Evolutionary conservation across 441 rosid species (phyloP), one percentile per base, ranked within the genome.

Genomic region (Pelargonium myrrhifolium): DNA sequence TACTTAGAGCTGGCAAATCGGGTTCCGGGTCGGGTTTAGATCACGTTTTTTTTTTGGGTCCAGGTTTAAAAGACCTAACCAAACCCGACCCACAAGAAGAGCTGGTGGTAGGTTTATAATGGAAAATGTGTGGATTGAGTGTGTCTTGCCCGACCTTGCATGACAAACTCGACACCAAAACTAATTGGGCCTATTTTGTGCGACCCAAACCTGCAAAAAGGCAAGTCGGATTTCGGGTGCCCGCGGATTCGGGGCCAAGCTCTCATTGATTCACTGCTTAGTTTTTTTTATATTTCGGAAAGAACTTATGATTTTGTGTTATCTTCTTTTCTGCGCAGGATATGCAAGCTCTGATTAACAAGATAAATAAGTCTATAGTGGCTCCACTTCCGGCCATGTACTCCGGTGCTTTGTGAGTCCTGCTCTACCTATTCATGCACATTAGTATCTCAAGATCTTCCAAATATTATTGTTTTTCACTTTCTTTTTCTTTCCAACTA

Each of bases 331-430:
- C 60, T 67, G 74, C 43, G 70, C 93, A 95, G 99, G 99, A 95
- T 66, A 95, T 95, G 93, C 98, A 92, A 82, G 96, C 97, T 15
- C 79, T 95, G 76, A 95, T 95, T 76, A 90, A 95, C 90, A 92
- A 86, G 80, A 95, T 95, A 69, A 95, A 90, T 59, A 90, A 83
- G 79, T 95, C 99, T 47, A 90, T 92, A n/a, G 91, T 95, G 71
- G 85, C 96, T 76, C 99, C 99, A 20, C 98, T 95, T 76, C 97
- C 98, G 3, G 85, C 92, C 1, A 90, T 86, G 80, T 95, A 89
- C 74, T 83, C 99, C 17, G 83, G 89, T 65, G 89, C 93, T 68
- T 92, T 92, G 97, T 95, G 60, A 55, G 60, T 55, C 26, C 26
- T 55, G 10, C 60, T 31, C 37, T 31, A 31, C 37, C 18, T 55